Conservation (phyloP, 2,329 filamentous ascomycete genomes). For the Trichoderma afroharzianum region DNA sequence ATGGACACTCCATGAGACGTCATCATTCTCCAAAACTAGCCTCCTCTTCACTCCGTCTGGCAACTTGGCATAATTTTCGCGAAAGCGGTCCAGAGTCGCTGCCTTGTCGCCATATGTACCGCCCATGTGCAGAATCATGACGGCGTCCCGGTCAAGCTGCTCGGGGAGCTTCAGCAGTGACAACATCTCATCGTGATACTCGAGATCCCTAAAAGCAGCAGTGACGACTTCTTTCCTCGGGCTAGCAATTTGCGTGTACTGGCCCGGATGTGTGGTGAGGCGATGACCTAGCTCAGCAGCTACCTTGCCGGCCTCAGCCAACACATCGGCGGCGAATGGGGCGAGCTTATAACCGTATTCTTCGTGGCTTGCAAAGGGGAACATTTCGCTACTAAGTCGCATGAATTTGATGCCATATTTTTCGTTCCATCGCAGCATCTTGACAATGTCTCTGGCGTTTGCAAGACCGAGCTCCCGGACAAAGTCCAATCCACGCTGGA, state of each 20-base stretch:
- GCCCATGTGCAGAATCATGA: constrained; percentile 94
- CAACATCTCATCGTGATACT: constrained; percentile 85
- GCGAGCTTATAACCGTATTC: constrained; percentile 83
- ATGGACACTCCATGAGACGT: constrained; percentile 89
- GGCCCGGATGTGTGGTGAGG: constrained; percentile 85
- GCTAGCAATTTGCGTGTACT: constrained; percentile 88
- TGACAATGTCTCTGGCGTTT: constrained; percentile 78
- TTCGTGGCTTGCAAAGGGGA: constrained; percentile 87
- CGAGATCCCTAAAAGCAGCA: constrained; percentile 74
- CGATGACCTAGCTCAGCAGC: constrained; percentile 77
- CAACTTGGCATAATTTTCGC: constrained; percentile 65
- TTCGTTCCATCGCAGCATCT: constrained; percentile 90
- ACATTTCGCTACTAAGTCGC: constrained; percentile 92
- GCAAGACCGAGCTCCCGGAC: constrained; percentile 74
- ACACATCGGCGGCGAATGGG: constrained; percentile 73
- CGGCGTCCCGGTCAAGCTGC: constrained; percentile 77
- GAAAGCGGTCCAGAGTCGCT: constrained; percentile 74
- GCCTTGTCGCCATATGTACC: constrained; percentile 84
- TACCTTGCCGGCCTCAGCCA: constrained; percentile 73
- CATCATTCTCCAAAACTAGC: constrained; percentile 89
- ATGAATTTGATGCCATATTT: constrained; percentile 89
- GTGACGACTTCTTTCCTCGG: constrained; percentile 73
- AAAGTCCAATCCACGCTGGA: constrained; percentile 65
- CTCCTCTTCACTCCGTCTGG: constrained; percentile 71
- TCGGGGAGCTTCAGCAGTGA: constrained; percentile 70